Base-by-base conservation (phyloP, 2,329 filamentous ascomycete genomes). In the Lecanoromycetidae sp. region DNA sequence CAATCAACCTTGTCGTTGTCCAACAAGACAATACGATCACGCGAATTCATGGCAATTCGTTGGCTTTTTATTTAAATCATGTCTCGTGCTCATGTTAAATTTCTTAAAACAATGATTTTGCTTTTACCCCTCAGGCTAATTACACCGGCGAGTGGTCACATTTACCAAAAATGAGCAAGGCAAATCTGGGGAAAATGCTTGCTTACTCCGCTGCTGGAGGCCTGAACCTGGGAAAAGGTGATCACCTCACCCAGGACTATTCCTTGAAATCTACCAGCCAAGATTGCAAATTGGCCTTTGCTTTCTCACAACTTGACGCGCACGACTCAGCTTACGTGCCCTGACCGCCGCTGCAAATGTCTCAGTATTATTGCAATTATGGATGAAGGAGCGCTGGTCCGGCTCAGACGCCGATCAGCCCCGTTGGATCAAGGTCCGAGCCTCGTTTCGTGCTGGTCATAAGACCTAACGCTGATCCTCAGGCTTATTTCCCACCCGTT, bases 121-220 rank as follows among this genome's bases (percentile, higher is more conserved):
- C 29, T 40, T 12, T 25, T 25, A 17, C 15, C 22, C 6, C 29
- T 40, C 13, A 12, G n/a, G 5, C 22, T 15, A 40, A 40, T 40
- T 26, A 27, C 17, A 37, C 15, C 20, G 35, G 20, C 34, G 22
- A 26, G 19, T 13, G 19, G 17, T 22, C 27, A 26, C 25, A 23
- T 27, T 34, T 25, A n/a, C 19, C 27, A 19, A 33, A 8, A n/a
- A 9, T 20, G 19, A 34, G n/a, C 17, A 33, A 43, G 19, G 29
- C 20, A 43, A 43, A 43, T 43, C 40, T 43, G 40, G 40, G 40
- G 40, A 43, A 43, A 32, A 32, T 8, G n/a, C 29, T 9, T 32
- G 9, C 8, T 32, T 8, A 32, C 8, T 8, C 29, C 29, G 29
- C 29, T 32, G n/a, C n/a, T n/a, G n/a, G n/a, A n/a, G n/a, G n/a